Evolutionary conservation across 495 filamentous ascomycete genomes (phyloP), one percentile per base, ranked within the genome.

Genomic region (Pseudoneurospora amorphoporcata): DNA sequence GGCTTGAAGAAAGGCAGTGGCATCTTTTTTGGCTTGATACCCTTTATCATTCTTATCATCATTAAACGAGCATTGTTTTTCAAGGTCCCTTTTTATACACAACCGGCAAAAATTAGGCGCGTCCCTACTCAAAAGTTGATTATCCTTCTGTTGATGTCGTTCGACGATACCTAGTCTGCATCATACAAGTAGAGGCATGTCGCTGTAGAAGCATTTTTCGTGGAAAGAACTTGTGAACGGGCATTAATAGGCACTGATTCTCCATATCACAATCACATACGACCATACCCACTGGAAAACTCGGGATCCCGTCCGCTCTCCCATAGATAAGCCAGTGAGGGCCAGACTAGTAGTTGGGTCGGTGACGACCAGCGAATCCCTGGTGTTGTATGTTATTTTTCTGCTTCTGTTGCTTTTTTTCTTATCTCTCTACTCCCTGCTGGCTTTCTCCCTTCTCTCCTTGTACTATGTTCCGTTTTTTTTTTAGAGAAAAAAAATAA

Each of bases 271-370:
- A 45, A 3, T 0, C 69, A 81, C 79, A 81, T 85, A 83, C 83
- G 82, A 82, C 83, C 83, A 84, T 79, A 84, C 71, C 77, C 77
- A 77, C 43, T 76, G 73, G 82, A 84, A 71, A 79, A 81, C 75
- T 80, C 81, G 83, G 82, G 79, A 83, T 83, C 83, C 84, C 82
- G 84, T 85, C 82, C 81, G 84, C 81, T 85, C 84, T 83, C 77
- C 82, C 83, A 77, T 83, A 81, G 79, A 79, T 77, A 82, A 83
- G 77, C 79, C 68, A 72, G 70, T 73, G 71, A 75, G 45, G 41
- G 73, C 75, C 68, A 70, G 79, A 83, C 76, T 77, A 84, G 84
- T 83, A 83, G 80, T 85, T 81, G 79, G 80, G 82, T 85, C 78
- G 84, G 81, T 84, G 84, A 84, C 81, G 79, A 85, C 71, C 69